These are phyloP conservation scores for Beauveria sp. DNA, from an alignment of 2,329 filamentous ascomycete species.

Conservation along the genomic window DNA sequence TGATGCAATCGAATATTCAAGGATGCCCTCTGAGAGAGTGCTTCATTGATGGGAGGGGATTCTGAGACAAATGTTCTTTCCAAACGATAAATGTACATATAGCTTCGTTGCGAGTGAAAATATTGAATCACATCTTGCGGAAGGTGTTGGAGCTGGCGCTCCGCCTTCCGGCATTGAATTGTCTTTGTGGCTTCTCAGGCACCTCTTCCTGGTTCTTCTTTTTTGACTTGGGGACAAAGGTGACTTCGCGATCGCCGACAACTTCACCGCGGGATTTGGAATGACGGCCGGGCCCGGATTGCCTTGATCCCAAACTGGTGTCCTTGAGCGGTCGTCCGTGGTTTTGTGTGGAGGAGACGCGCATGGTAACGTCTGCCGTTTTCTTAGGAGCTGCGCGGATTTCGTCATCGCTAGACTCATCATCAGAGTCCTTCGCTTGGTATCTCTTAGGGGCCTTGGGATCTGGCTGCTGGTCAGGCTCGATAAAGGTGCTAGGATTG, in stretches of 20 bases:
- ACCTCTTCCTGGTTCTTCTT: conserved; percentile 39
- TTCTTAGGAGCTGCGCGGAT: conserved; percentile 17
- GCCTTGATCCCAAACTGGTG: conserved; percentile 48
- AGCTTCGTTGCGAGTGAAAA: conserved; percentile 14
- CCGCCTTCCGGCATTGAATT: conserved; percentile 41
- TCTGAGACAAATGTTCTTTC: background rate
- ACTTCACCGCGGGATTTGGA: conserved; percentile 41
- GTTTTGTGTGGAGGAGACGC: conserved; percentile 61
- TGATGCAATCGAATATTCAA: background rate
- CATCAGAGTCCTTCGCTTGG: conserved; percentile 34
- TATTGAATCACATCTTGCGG: conserved; percentile 48
- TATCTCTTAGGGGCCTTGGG: conserved; percentile 30
- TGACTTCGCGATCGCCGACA: conserved; percentile 59
- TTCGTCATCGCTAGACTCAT: conserved; percentile 34
- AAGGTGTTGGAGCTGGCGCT: conserved; percentile 74
- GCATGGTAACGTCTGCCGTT: conserved; percentile 47
- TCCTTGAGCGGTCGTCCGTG: conserved; percentile 49
- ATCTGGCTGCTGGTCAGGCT: conserved; percentile 22
- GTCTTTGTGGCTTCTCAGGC: conserved; percentile 24
- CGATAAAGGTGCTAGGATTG: conserved; percentile 72
- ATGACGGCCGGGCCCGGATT: conserved; percentile 41
- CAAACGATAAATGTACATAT: conserved; percentile 8
- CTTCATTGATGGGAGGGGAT: conserved; percentile 7
- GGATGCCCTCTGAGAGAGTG: conserved; percentile 9
- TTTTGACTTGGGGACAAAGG: conserved; percentile 58